Percentiles rank a stretch among this genome's conserved stretches.
phyloP scores from a whole-genome alignment of 805 yeast species.

The Barnettozyma vustinii region DNA sequence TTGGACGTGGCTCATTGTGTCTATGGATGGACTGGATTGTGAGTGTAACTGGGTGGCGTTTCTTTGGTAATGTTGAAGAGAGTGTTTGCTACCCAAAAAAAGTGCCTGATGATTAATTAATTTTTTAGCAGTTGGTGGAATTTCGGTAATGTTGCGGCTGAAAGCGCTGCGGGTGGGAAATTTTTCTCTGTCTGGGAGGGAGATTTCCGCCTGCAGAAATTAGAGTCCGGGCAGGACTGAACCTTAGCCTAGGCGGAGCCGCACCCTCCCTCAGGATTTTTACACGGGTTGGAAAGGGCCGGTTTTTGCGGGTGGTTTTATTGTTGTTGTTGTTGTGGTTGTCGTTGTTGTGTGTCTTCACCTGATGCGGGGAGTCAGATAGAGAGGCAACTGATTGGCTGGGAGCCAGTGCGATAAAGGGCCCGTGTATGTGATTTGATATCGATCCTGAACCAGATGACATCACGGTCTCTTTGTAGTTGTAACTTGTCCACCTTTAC shows the following conservation, averaged over 20 bases:
- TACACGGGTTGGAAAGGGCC: neutral
- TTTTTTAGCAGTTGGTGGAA: neutral
- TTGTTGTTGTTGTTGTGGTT: too few relatives aligned
- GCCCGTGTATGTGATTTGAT: neutral
- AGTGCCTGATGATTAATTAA: neutral
- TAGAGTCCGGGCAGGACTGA: neutral
- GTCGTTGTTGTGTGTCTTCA: too few relatives aligned
- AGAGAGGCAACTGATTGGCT: neutral
- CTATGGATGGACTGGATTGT: neutral
- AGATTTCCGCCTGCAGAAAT: neutral
- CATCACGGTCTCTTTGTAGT: neutral
- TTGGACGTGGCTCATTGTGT: slow-evolving; percentile 18
- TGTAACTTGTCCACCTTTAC: neutral
- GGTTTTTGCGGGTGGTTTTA: neutral
- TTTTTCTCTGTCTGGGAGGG: neutral
- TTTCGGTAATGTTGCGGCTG: slow-evolving; percentile 1
- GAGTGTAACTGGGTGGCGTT: neutral
- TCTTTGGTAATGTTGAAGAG: neutral
- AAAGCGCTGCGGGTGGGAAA: neutral
- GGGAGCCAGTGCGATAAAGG: neutral
- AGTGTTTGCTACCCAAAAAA: neutral
- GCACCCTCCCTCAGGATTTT: too few relatives aligned
- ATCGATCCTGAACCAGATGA: neutral
- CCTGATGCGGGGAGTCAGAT: neutral
- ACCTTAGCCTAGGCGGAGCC: neutral